Evolutionary conservation across 1,139 yeast genomes (phyloP).

Genomic region (Diutina neorugosa): DNA sequence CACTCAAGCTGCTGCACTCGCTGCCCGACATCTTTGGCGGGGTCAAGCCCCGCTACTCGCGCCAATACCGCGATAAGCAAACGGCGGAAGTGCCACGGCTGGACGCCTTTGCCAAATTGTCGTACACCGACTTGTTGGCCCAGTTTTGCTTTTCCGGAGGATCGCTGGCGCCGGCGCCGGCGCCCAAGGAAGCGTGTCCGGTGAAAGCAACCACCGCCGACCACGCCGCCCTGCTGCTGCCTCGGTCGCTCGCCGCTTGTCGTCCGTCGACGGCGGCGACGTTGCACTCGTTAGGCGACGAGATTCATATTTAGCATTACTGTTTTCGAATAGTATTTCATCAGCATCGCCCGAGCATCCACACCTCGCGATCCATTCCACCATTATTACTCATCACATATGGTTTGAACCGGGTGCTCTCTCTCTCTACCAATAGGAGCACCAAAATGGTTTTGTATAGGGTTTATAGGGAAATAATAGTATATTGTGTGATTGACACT

Average conservation of each 20-base stretch:
- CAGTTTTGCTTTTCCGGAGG: conserved; percentile 1
- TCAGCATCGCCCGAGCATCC: too few relatives aligned
- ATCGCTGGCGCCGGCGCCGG: background rate
- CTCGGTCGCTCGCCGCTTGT: background rate
- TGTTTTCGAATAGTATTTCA: too few relatives aligned
- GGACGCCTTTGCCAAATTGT: background rate
- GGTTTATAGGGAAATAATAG: background rate
- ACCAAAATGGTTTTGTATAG: too few relatives aligned
- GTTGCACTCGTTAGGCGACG: conserved; percentile 1
- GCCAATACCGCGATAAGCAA: background rate
- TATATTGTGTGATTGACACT: too few relatives aligned
- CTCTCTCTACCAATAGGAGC: too few relatives aligned
- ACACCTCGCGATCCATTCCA: too few relatives aligned
- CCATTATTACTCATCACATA: too few relatives aligned
- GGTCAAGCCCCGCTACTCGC: background rate
- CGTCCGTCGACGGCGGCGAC: conserved; percentile 2
- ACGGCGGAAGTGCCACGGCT: background rate
- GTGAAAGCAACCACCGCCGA: background rate
- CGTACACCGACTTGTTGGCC: conserved; percentile 2
- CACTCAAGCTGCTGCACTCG: background rate
- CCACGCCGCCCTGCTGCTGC: background rate
- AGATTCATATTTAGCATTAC: conserved; percentile 1
- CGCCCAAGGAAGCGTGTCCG: background rate
- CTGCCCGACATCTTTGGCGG: background rate
- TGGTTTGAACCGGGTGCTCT: too few relatives aligned